phyloP scores from a whole-genome alignment of 306 rosid genomes.

The Quercus agrifolia region DNA sequence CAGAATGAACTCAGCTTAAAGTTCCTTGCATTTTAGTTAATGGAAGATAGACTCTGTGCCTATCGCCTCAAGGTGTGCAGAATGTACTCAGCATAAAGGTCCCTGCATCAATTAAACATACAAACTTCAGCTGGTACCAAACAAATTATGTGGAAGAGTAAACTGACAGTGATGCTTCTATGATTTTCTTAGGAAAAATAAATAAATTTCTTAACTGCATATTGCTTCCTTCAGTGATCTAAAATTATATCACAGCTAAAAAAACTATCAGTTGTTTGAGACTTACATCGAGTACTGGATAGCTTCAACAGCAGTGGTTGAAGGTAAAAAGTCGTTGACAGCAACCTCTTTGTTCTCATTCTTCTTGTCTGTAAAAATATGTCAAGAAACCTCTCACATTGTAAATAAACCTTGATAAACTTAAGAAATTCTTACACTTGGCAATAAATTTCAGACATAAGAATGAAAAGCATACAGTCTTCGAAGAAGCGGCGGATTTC shows the following conservation, averaged over 20 bases:
- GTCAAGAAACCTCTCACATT: constrained; percentile 34
- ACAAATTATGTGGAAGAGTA: neutral
- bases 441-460: constrained; percentile 5
- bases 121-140: constrained; percentile 8
- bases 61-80: constrained; percentile 80
- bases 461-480: constrained; percentile 72
- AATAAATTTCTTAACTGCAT: too few species aligned
- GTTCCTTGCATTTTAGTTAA: constrained; percentile 66
- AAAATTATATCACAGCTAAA: neutral
- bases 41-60: constrained; percentile 20
- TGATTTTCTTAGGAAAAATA: neutral
- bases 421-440: neutral
- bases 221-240: too few species aligned
- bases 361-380: constrained; percentile 66
- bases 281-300: constrained; percentile 85
- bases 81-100: constrained; percentile 89
- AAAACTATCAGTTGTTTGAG: neutral
- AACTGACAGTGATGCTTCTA: neutral
- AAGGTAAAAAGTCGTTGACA: constrained; percentile 80
- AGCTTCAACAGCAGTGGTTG: constrained; percentile 68
- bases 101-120: constrained; percentile 60
- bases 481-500: constrained; percentile 97
- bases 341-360: constrained; percentile 98
- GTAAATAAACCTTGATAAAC: constrained; percentile 2
- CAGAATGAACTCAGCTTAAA: constrained; percentile 79